Conservation (phyloP, 306 rosid genomes). For the Trifolium fragiferum region DNA sequence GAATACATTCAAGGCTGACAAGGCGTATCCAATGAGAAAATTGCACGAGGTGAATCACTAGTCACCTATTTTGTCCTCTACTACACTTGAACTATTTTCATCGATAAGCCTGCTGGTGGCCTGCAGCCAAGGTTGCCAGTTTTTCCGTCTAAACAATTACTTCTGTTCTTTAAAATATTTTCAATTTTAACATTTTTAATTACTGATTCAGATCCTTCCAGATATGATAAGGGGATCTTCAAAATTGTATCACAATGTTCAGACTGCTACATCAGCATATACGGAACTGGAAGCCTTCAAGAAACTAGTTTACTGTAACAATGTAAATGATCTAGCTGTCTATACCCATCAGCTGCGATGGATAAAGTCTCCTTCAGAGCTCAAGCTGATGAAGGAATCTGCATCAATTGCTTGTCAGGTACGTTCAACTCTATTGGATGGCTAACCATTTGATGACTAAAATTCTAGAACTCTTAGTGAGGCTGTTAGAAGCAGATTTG, state of each 20-base stretch:
- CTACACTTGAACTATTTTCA: constrained; percentile 33
- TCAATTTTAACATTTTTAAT: constrained; percentile 41
- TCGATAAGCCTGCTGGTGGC: constrained; percentile 32
- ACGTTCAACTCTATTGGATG: constrained; percentile 36
- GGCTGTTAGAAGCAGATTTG: constrained; percentile 33
- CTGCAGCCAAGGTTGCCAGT: constrained; percentile 26
- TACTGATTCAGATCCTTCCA: constrained; percentile 86
- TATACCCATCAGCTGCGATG: constrained; percentile 74
- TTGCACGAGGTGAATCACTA: constrained; percentile 68
- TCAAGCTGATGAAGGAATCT: constrained; percentile 83
- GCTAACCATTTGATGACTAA: constrained; percentile 16
- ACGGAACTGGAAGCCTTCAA: constrained; percentile 68
- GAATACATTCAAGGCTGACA: constrained; percentile 80
- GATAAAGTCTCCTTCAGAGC: constrained; percentile 91
- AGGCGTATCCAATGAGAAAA: constrained; percentile 74
- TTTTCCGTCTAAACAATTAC: constrained; percentile 23
- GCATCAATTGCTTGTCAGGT: constrained; percentile 98
- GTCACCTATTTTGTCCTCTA: constrained; percentile 28
- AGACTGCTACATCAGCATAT: constrained; percentile 72
- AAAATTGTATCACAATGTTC: constrained; percentile 75
- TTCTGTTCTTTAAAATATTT: constrained; percentile 19
- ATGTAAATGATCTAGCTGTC: constrained; percentile 60
- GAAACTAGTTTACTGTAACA: constrained; percentile 55
- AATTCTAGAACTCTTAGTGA: constrained; percentile 14
- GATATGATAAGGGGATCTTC: constrained; percentile 66